Conservation (phyloP, 1,284 basidiomycete genomes). For the Cronartium quercuum region DNA sequence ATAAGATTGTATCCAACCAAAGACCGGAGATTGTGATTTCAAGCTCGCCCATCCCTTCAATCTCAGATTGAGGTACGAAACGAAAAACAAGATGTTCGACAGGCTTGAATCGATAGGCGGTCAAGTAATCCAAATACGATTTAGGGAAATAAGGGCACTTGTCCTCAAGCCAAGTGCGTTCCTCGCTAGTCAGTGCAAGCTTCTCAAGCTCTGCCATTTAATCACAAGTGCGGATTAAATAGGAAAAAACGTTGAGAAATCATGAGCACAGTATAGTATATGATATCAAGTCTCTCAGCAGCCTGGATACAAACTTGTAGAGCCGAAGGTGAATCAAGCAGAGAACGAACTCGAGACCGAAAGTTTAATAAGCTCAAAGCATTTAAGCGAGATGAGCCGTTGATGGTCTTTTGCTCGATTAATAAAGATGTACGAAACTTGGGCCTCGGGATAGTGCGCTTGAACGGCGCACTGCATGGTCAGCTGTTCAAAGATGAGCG, state of each 20-base stretch:
- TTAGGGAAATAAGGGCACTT: slow-evolving; percentile 70
- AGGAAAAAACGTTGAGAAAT: neutral
- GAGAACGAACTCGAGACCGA: slow-evolving; percentile 61
- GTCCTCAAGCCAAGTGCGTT: slow-evolving; percentile 63
- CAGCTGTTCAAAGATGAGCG: slow-evolving; percentile 55
- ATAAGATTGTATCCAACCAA: slow-evolving; percentile 87
- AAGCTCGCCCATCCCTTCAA: slow-evolving; percentile 59
- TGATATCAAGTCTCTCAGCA: no score
- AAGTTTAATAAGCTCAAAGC: slow-evolving; percentile 62
- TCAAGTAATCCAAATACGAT: slow-evolving; percentile 71
- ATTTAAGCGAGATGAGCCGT: slow-evolving; percentile 65
- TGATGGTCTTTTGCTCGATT: slow-evolving; percentile 62
- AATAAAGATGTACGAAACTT: slow-evolving; percentile 72
- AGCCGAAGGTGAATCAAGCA: neutral
- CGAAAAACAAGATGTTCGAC: slow-evolving; percentile 63
- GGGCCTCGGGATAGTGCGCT: slow-evolving; percentile 66
- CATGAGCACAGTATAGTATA: neutral
- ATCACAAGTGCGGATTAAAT: neutral
- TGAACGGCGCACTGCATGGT: slow-evolving; percentile 95
- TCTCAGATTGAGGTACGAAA: slow-evolving; percentile 52
- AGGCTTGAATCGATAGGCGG: slow-evolving; percentile 67
- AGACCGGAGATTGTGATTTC: slow-evolving; percentile 67
- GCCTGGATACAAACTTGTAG: neutral
- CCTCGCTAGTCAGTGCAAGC: slow-evolving; percentile 60
- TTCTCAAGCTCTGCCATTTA: slow-evolving; percentile 59